A percentile compares a stretch with the other conserved stretches of the same genome.
Evolutionary conservation across 2,329 filamentous ascomycete species (phyloP).

Genomic region (Botryotinia globosa): DNA sequence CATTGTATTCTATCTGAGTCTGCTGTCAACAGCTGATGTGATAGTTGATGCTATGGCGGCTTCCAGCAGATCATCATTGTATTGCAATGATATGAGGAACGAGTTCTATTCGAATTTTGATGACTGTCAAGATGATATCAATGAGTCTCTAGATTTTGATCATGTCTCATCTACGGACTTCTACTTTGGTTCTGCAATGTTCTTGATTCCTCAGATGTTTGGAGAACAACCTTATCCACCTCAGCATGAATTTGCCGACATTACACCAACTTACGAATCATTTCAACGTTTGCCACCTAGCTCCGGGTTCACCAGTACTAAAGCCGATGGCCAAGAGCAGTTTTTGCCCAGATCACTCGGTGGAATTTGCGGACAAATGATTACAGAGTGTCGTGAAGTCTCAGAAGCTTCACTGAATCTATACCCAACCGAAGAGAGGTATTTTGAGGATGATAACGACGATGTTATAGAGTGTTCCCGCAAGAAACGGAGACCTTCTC

Average conservation of each 20-base stretch:
- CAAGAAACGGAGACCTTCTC: neutral
- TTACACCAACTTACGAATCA: neutral
- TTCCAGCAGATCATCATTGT: neutral
- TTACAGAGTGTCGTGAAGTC: neutral
- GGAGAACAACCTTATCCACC: neutral
- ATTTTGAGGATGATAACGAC: neutral
- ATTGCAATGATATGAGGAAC: slow-evolving; percentile 1
- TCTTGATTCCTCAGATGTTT: slow-evolving; percentile 2
- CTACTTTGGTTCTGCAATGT: slow-evolving; percentile 14
- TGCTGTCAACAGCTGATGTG: neutral
- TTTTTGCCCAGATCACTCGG: neutral
- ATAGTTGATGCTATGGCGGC: slow-evolving; percentile 2
- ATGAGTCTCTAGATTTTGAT: neutral
- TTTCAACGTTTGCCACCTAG: neutral
- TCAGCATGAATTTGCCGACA: neutral
- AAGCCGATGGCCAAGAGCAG: neutral
- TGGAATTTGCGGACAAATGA: neutral
- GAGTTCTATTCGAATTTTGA: slow-evolving; percentile 12
- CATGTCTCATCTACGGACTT: neutral
- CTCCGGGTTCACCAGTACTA: neutral
- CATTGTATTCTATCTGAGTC: neutral
- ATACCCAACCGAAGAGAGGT: neutral
- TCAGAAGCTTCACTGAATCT: neutral
- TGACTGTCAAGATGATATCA: slow-evolving; percentile 2
- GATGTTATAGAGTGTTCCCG: neutral